phyloP scores from a whole-genome alignment of 192 early-diverging fungal genomes.

The Tieghemiomyces parasiticus region DNA sequence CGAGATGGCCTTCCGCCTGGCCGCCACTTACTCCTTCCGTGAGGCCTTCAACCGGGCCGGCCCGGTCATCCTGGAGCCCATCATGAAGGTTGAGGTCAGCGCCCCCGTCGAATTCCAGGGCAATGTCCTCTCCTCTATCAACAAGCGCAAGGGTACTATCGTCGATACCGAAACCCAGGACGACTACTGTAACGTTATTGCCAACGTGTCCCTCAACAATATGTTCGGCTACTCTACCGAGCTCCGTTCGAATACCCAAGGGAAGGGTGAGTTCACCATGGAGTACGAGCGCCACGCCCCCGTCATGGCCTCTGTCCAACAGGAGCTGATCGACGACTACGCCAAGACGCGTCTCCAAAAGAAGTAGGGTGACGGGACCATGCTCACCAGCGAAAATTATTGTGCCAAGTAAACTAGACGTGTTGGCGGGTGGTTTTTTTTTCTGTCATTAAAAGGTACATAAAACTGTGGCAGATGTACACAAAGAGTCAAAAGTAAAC shows the following conservation, averaged over 20 bases:
- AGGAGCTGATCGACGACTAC: slow-evolving; percentile 74
- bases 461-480: no score
- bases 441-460: no score
- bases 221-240: slow-evolving; percentile 99
- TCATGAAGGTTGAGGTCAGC: slow-evolving; percentile 88
- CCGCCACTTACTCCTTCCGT: slow-evolving; percentile 72
- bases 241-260: slow-evolving; percentile 78
- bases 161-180: slow-evolving; percentile 84
- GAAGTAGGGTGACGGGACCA: not conserved
- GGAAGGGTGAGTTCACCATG: slow-evolving; percentile 98
- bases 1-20: slow-evolving; percentile 90
- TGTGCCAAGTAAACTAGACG: slow-evolving; percentile 1
- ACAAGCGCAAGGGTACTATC: slow-evolving; percentile 95
- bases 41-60: slow-evolving; percentile 72
- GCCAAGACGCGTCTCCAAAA: slow-evolving; percentile 48
- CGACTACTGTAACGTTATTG: slow-evolving; percentile 72
- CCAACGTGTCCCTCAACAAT: slow-evolving; percentile 89
- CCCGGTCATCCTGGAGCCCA: slow-evolving; percentile 82
- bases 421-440: not conserved
- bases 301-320: slow-evolving; percentile 66
- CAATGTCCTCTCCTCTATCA: slow-evolving; percentile 75
- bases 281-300: slow-evolving; percentile 81
- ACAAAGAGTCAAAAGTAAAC: no score
- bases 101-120: slow-evolving; percentile 91
- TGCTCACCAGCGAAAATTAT: not conserved